phyloP scores from a whole-genome alignment of 495 filamentous ascomycete species.

The Bacidia gigantensis region DNA sequence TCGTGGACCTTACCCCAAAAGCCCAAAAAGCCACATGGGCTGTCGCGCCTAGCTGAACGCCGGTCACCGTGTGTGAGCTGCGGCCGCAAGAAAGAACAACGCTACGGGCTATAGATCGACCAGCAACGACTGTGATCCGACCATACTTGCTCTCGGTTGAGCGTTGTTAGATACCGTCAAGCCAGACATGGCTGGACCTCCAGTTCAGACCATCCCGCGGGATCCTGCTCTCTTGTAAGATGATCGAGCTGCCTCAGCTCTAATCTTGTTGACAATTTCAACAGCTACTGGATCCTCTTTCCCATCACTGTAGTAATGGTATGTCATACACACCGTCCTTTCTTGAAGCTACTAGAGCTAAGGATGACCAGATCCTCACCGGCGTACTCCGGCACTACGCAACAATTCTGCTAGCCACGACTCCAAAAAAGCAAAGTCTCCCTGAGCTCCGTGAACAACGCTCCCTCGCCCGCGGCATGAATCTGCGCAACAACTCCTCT shows the following conservation, averaged over 20 bases:
- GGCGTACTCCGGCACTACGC: slow-evolving; percentile 94
- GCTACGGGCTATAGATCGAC: too few relatives aligned
- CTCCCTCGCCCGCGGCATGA: slow-evolving; percentile 70
- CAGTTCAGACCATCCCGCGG: slow-evolving; percentile 89
- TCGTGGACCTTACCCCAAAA: too few relatives aligned
- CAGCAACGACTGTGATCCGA: too few relatives aligned
- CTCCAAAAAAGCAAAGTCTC: slow-evolving; percentile 69
- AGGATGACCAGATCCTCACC: slow-evolving; percentile 58
- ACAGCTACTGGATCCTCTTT: slow-evolving; percentile 93
- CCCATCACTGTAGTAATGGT: slow-evolving; percentile 97
- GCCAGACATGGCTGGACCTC: slow-evolving; percentile 76
- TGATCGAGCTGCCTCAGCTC: slow-evolving; percentile 1
- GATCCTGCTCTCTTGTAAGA: slow-evolving; percentile 94
- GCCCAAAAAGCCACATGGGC: neutral
- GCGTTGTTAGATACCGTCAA: too few relatives aligned
- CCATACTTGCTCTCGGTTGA: too few relatives aligned
- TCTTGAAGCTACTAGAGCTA: slow-evolving; percentile 1
- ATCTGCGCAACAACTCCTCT: slow-evolving; percentile 65
- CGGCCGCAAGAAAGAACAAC: too few relatives aligned
- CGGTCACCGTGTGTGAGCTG: too few relatives aligned
- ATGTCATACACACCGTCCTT: slow-evolving; percentile 16
- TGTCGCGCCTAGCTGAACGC: neutral
- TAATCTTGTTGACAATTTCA: neutral
- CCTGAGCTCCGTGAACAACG: slow-evolving; percentile 77
- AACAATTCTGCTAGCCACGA: slow-evolving; percentile 70